Base-by-base conservation (phyloP, 768 basidiomycete genomes). In the Scleroderma bovista region DNA sequence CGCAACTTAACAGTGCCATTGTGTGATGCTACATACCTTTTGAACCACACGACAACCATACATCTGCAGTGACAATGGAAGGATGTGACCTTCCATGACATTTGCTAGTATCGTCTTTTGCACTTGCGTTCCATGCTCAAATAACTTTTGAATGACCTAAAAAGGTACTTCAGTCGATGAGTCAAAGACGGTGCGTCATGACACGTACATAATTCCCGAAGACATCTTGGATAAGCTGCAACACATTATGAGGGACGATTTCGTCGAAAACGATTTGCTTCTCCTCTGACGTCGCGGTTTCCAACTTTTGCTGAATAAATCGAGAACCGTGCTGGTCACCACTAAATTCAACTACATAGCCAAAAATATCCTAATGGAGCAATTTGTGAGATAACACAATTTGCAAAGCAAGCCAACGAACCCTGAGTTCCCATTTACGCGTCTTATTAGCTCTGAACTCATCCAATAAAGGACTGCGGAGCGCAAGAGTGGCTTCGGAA, bases 311-410 rank as follows among this genome's bases (percentile, higher is more conserved):
- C 64, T 98, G 95, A 53, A 99, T 93, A 67, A 97, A 93, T 9
- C 95, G 83, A n/a, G 93, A 96, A n/a, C 93, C 95, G 55, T 94
- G 88, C 63, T 96, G 94, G 67, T 98, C 95, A 13, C 82, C 81
- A 51, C 89, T 86, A 65, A 99, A 99, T 66, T 97, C 95, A 36
- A 89, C 84, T 48, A 95, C 67, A 64, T 88, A 79, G 8, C 90
- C 90, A 40, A 77, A 75, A 54, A 99, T 84, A 59, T 95, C 92
- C 95, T 97, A 57, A 11, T 24, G 32, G 43, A 47, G 17, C 20
- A 47, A n/a, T n/a, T 22, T 39, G 12, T 32, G 34, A 11, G 34
- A 38, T 24, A 11, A 26, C 23, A 13, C 13, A 5, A 15, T 49
- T 36, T 42, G 29, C 44, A 32, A 51, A 47, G n/a, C 48, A 20